Evolutionary conservation across 768 basidiomycete genomes (phyloP), one percentile per base, ranked within the genome.

Genomic region (Tylopilus plumbeoviolaceoides): DNA sequence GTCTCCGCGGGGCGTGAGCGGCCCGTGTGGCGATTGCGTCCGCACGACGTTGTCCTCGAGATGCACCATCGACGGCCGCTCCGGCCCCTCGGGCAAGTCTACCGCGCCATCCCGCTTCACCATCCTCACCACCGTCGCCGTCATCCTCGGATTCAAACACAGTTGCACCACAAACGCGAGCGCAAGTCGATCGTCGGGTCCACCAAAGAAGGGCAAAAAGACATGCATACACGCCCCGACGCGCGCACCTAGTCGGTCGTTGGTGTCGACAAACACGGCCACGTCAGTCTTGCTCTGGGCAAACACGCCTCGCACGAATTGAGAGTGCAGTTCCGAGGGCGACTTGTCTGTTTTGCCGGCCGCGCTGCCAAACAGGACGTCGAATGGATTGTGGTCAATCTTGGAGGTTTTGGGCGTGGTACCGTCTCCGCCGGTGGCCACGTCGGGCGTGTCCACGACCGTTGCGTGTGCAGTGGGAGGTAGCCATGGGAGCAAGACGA

Each of bases 161-260:
- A 97, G 72, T 69, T 95, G 94, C 14, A 87, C 79, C 21, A 90
- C 87, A 59, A 98, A 83, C 28, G 88, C 83, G 33, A 98, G 72
- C 0, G 92, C 91, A 17, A 93, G 75, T 3, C 95, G 78, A 65
- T 97, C 95, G 67, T 98, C 95, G 0, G 92, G 88, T 0, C 95
- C 95, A 21, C 95, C 95, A 66, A 92, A 89, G 79, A 98, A 98
- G 0, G 92, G 89, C 12, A 97, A 62, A 70, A 92, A 89, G 14
- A 98, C 59, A 63, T 91, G 89, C 62, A 84, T 78, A 9, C 61
- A 67, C 38, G 70, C 71, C 43, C 67, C 67, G 25, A 51, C 2
- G 20, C 44, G 59, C 40, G 57, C 54, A 0, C 62, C 58, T 30
- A 63, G 47, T 9, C 59, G 60, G 48, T 74, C 71, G 35, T 77